A percentile compares a stretch with the other conserved stretches of the same genome.
These are phyloP conservation scores for Pseudogymnoascus sp. DNA, from an alignment of 2,329 filamentous ascomycete species.

Conservation along the genomic window DNA sequence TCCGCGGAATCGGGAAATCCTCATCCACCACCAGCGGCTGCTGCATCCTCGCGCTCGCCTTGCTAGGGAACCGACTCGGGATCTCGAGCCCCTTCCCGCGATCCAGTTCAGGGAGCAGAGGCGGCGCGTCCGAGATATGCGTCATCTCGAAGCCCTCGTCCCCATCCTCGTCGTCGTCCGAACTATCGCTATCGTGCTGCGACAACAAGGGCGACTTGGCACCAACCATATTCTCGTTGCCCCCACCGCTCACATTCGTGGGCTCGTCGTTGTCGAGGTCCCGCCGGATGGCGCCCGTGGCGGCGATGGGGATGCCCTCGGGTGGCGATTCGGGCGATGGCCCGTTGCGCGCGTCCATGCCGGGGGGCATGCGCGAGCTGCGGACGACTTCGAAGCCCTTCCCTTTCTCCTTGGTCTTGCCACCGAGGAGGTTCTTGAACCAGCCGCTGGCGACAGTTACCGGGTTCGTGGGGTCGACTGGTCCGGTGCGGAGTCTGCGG, in stretches of 20 bases:
- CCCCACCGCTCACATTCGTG: slow-evolving; percentile 34
- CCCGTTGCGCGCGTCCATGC: slow-evolving; percentile 47
- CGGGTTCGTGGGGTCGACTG: slow-evolving; percentile 86
- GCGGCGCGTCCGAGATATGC: slow-evolving; percentile 41
- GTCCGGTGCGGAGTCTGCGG: slow-evolving; percentile 82
- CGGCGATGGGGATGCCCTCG: slow-evolving; percentile 51
- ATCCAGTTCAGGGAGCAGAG: slow-evolving; percentile 52
- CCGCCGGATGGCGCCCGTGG: slow-evolving; percentile 41
- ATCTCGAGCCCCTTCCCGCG: slow-evolving; percentile 31
- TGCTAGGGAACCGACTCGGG: slow-evolving; percentile 55
- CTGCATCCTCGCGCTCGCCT: slow-evolving; percentile 37
- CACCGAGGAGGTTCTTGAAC: slow-evolving; percentile 70
- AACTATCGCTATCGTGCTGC: neutral
- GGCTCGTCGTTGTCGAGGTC: slow-evolving; percentile 8
- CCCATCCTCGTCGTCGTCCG: slow-evolving; percentile 25
- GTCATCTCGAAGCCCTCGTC: slow-evolving; percentile 35
- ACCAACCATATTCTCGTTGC: slow-evolving; percentile 8
- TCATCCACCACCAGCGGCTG: slow-evolving; percentile 62
- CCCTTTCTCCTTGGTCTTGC: slow-evolving; percentile 85
- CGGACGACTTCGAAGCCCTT: slow-evolving; percentile 97
- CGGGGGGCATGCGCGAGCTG: slow-evolving; percentile 76
- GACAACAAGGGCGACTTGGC: neutral
- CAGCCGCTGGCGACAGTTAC: slow-evolving; percentile 84
- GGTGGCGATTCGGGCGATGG: slow-evolving; percentile 59
- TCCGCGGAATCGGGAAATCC: slow-evolving; percentile 80